Base-by-base conservation (phyloP, 2,329 filamentous ascomycete species). In the Drechslerella stenobrocha region DNA sequence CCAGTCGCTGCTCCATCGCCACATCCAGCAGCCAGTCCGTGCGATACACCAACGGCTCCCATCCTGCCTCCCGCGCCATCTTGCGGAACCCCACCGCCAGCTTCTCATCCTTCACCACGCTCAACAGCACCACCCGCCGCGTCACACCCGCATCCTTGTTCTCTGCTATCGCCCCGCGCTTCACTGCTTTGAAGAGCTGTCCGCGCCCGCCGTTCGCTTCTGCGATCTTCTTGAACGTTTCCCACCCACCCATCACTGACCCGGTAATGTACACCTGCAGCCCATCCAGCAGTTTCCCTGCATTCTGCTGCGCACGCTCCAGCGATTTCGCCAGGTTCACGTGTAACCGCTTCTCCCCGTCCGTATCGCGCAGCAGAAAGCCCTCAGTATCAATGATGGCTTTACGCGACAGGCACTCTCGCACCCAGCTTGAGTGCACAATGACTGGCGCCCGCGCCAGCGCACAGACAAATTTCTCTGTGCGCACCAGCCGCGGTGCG, bases 21-120 rank as follows among this genome's bases (percentile, higher is more conserved):
- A 90, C 86, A 74, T 91, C 87, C 60, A 98, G 79, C 73, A 98
- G 76, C 93, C 93, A 98, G 75, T 98, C 91, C 1, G 88, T 83
- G 46, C 83, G 83, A 22, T 96, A 90, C 37, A 98, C 85, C 53
- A 88, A 81, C 1, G 91, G 87, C 71, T 86, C 82, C 82, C 92
- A 90, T 74, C 89, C 86, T 44, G 88, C 86, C 72, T 86, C 87
- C 70, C 81, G 79, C 1, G 89, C 91, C 83, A 95, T 86, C 52
- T 88, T 84, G 58, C 84, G 81, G 76, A 98, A 98, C 65, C 84
- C 85, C 11, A 81, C 79, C 89, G 91, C 96, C 58, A 96, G 77
- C 70, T 82, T 82, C 75, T 82, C 82, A 75, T 97, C 91, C 1
- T 84, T 82, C 6, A 80, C 75, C 47, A 80, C 82, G 65, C 85